Evolutionary conservation across 257 asterid species (phyloP).

Genomic region (Cordia subcordata): DNA sequence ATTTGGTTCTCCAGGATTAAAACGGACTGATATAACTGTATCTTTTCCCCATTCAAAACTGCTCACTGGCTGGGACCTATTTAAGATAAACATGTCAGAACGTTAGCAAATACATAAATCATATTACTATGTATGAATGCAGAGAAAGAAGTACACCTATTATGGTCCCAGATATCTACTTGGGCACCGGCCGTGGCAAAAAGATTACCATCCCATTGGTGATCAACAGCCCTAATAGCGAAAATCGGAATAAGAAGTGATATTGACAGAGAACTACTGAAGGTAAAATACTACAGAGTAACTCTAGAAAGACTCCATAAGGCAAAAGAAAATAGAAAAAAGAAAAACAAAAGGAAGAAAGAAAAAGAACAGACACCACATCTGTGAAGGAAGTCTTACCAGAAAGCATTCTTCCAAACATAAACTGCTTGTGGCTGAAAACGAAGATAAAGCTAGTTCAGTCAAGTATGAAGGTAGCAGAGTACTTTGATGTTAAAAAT

Average conservation of each 20-base stretch:
- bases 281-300: too few relatives aligned
- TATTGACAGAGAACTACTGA: neutral
- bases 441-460: neutral
- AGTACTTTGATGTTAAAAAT: too few relatives aligned
- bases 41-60: slow-evolving; percentile 82
- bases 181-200: slow-evolving; percentile 98
- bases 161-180: slow-evolving; percentile 94
- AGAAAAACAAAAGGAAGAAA: neutral
- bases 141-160: slow-evolving; percentile 46
- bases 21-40: slow-evolving; percentile 70
- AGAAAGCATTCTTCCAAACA: slow-evolving; percentile 75
- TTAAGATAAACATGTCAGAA: slow-evolving; percentile 16
- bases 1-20: slow-evolving; percentile 94
- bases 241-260: slow-evolving; percentile 1
- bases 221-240: slow-evolving; percentile 82
- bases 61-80: slow-evolving; percentile 89
- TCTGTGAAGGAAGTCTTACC: slow-evolving; percentile 39
- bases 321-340: slow-evolving; percentile 2
- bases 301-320: neutral
- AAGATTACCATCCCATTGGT: slow-evolving; percentile 79
- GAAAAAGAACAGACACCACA: neutral
- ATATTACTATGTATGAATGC: neutral
- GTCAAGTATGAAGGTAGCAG: too few relatives aligned
- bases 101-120: slow-evolving; percentile 7
- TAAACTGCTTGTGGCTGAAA: slow-evolving; percentile 72